Conservation (phyloP, 345 rosid genomes). For the Melastoma malabathricum region DNA sequence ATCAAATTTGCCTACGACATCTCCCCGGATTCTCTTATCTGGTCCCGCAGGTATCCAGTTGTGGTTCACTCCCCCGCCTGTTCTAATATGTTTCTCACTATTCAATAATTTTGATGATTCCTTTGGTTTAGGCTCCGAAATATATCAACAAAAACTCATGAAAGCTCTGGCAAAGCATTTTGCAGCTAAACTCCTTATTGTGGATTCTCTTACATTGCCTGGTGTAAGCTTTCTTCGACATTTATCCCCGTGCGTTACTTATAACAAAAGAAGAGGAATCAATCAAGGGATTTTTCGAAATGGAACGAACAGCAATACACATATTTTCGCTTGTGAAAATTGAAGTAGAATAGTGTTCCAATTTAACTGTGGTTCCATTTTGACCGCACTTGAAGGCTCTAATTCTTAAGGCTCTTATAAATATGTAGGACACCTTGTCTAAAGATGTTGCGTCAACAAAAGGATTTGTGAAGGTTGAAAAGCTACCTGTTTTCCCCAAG, state of each 20-base stretch:
- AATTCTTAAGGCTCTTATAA: background rate
- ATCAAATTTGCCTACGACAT: constrained; percentile 54
- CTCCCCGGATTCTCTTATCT: constrained; percentile 80
- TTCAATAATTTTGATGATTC: background rate
- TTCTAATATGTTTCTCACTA: constrained; percentile 2
- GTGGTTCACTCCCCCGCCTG: background rate
- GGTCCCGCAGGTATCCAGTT: constrained; percentile 76
- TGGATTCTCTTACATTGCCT: constrained; percentile 80
- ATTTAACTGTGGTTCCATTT: too few species aligned
- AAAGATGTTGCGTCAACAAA: constrained; percentile 55
- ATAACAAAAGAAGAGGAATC: background rate
- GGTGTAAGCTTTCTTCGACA: constrained; percentile 49
- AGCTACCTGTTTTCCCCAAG: constrained; percentile 48
- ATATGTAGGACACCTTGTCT: constrained; percentile 48
- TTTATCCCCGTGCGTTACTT: background rate
- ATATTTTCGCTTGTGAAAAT: too few species aligned
- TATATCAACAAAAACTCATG: constrained; percentile 82
- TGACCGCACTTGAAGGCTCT: too few species aligned
- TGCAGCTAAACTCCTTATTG: constrained; percentile 68
- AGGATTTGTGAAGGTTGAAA: constrained; percentile 69
- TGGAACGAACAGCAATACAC: too few species aligned
- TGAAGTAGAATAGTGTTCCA: too few species aligned
- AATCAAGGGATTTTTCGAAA: too few species aligned
- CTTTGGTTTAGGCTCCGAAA: constrained; percentile 63
- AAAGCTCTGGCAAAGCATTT: constrained; percentile 85